These are phyloP conservation scores for Termitomyces sp. DNA, from an alignment of 768 basidiomycete species.

Conservation along the genomic window DNA sequence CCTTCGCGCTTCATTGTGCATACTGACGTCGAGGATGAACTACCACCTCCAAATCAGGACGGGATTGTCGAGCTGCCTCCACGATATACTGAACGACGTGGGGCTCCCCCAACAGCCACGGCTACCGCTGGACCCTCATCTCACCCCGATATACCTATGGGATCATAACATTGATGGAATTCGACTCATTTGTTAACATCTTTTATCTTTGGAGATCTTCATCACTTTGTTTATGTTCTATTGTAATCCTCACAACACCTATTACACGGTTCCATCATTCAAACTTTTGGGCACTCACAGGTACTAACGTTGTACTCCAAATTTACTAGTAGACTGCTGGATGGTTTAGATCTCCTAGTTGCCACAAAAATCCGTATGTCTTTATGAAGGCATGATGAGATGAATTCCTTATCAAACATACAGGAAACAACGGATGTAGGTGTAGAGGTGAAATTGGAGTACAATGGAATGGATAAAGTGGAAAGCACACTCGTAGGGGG, in stretches of 20 bases:
- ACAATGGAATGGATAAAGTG: constrained; percentile 4
- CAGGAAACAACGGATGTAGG: background rate
- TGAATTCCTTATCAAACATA: background rate
- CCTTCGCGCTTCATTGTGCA: constrained; percentile 59
- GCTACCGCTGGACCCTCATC: constrained; percentile 4
- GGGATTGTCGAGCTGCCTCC: constrained; percentile 73
- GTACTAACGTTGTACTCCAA: constrained; percentile 6
- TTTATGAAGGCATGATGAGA: background rate
- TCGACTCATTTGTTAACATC: background rate
- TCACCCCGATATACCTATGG: background rate
- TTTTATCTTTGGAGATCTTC: background rate
- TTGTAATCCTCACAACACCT: constrained; percentile 3
- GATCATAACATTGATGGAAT: background rate
- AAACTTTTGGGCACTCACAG: background rate
- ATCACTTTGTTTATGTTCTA: constrained; percentile 6
- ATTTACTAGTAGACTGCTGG: constrained; percentile 2
- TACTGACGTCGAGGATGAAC: constrained; percentile 58
- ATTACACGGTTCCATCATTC: constrained; percentile 3
- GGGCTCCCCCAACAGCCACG: constrained; percentile 7
- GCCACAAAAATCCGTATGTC: background rate
- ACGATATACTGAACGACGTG: constrained; percentile 54
- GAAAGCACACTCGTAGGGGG: constrained; percentile 3
- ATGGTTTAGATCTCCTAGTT: constrained; percentile 7
- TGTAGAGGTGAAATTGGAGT: background rate
- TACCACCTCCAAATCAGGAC: constrained; percentile 34